These are phyloP conservation scores for Eruca vesicaria DNA, from an alignment of 441 rosid genomes.

Conservation along the genomic window DNA sequence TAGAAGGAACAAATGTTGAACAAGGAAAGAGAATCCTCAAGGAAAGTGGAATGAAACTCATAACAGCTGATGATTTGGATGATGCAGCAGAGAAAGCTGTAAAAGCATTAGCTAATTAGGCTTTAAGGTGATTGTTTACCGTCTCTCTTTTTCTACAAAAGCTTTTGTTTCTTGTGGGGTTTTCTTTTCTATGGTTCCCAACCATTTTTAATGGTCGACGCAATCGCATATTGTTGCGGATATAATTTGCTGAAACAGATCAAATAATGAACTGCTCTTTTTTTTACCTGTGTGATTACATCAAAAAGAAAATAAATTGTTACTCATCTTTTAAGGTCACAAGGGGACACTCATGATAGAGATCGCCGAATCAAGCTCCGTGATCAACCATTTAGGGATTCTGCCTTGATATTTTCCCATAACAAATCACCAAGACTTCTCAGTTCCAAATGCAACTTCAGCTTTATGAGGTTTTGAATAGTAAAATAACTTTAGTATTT, in stretches of 20 bases:
- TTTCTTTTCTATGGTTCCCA: not conserved
- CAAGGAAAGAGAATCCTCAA: slow-evolving; percentile 96
- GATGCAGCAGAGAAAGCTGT: slow-evolving; percentile 98
- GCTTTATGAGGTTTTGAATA: no score
- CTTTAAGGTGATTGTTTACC: not conserved
- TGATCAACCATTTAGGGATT: no score
- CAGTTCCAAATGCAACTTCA: no score
- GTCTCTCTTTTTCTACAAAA: not conserved
- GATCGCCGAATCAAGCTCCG: no score
- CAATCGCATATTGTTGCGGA: slow-evolving; percentile 16
- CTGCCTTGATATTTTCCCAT: no score
- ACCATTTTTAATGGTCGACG: slow-evolving; percentile 20
- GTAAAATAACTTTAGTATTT: no score
- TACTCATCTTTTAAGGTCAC: no score
- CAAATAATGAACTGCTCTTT: slow-evolving; percentile 25
- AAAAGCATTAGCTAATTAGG: slow-evolving; percentile 50
- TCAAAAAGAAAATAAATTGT: not conserved
- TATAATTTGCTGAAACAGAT: slow-evolving; percentile 14
- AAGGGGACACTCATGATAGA: no score
- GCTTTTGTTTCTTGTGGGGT: not conserved
- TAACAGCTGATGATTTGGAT: slow-evolving; percentile 93
- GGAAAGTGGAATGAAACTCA: slow-evolving; percentile 91
- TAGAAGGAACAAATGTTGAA: slow-evolving; percentile 97
- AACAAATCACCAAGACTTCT: no score
- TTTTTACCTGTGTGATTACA: not conserved